A percentile compares a stretch with the other conserved stretches of the same genome.
Conservation (phyloP, 2,329 filamentous ascomycete species). For the Dactylonectria estremocensis region DNA sequence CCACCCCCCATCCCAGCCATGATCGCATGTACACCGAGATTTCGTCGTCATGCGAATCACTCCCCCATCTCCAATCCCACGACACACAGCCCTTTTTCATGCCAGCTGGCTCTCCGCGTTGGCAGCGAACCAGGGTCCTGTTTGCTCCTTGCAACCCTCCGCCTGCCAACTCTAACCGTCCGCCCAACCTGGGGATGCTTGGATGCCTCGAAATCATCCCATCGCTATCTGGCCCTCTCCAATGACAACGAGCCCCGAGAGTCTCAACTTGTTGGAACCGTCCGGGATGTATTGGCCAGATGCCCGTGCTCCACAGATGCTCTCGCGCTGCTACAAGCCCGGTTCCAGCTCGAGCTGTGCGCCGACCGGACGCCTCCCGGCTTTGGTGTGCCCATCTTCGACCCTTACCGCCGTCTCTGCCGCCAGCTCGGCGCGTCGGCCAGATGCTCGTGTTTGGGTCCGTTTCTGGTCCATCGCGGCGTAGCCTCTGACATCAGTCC, state of each 20-base stretch:
- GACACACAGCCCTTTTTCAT: constrained; percentile 27
- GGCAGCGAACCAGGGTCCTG: constrained; percentile 19
- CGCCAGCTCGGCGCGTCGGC: constrained; percentile 6
- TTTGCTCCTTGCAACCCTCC: not conserved
- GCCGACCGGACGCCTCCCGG: not conserved
- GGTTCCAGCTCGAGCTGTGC: constrained; percentile 2
- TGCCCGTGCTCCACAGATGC: constrained; percentile 7
- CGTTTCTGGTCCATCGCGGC: constrained; percentile 5
- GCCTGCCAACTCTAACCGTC: constrained; percentile 17
- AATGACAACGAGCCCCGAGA: constrained; percentile 6
- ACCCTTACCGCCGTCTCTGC: constrained; percentile 15
- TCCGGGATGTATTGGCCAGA: constrained; percentile 5
- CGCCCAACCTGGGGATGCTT: constrained; percentile 28
- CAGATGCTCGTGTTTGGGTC: not conserved
- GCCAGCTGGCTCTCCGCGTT: constrained; percentile 20
- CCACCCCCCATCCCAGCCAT: constrained; percentile 2
- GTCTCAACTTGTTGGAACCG: not conserved
- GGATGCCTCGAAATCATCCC: constrained; percentile 3
- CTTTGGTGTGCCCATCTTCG: constrained; percentile 6
- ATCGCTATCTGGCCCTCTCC: constrained; percentile 6
- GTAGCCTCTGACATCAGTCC: constrained; percentile 32
- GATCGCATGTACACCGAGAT: constrained; percentile 25
- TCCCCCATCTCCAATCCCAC: constrained; percentile 3
- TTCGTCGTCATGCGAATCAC: constrained; percentile 26
- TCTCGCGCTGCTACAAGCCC: not conserved